Conservation (phyloP, 2,329 filamentous ascomycete genomes). For the Graphiopsis chlorocephala region DNA sequence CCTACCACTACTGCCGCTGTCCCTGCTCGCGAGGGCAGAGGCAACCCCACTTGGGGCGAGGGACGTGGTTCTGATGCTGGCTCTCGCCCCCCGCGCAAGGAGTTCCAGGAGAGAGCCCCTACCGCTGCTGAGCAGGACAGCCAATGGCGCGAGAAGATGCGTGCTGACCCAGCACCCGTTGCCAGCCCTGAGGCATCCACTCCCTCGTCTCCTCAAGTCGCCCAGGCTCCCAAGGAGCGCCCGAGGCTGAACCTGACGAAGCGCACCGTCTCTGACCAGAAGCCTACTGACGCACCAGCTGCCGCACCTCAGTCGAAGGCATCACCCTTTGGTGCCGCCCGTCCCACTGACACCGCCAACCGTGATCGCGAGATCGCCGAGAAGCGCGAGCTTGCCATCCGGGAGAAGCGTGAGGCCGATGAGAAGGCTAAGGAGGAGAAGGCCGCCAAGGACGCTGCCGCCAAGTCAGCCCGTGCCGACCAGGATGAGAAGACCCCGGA, state of each 20-base stretch:
- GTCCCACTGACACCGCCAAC: slow-evolving; percentile 88
- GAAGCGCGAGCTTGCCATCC: slow-evolving; percentile 70
- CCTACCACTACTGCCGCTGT: slow-evolving; percentile 54
- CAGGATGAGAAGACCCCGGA: slow-evolving; percentile 37
- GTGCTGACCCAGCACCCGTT: slow-evolving; percentile 69
- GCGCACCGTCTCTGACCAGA: slow-evolving; percentile 80
- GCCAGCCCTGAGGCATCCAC: slow-evolving; percentile 71
- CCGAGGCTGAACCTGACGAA: slow-evolving; percentile 87
- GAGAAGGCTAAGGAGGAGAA: slow-evolving; percentile 77
- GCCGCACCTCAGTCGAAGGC: slow-evolving; percentile 67
- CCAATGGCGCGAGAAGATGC: slow-evolving; percentile 90
- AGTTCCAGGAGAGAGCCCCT: slow-evolving; percentile 68
- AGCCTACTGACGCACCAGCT: slow-evolving; percentile 42
- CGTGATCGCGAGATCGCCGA: slow-evolving; percentile 89
- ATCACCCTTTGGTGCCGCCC: slow-evolving; percentile 89
- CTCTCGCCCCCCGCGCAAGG: slow-evolving; percentile 74
- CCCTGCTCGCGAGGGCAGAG: slow-evolving; percentile 54
- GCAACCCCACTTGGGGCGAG: slow-evolving; percentile 75
- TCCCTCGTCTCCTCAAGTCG: slow-evolving; percentile 67
- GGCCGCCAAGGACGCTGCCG: slow-evolving; percentile 56
- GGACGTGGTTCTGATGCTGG: slow-evolving; percentile 64
- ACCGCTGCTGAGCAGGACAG: slow-evolving; percentile 91
- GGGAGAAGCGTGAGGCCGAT: slow-evolving; percentile 82
- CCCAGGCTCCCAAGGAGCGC: slow-evolving; percentile 60
- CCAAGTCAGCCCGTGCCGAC: slow-evolving; percentile 50